A percentile compares a stretch with the other conserved stretches of the same genome.
These are phyloP conservation scores for Toxicodendron radicans DNA, from an alignment of 345 rosid genomes.

Conservation along the genomic window DNA sequence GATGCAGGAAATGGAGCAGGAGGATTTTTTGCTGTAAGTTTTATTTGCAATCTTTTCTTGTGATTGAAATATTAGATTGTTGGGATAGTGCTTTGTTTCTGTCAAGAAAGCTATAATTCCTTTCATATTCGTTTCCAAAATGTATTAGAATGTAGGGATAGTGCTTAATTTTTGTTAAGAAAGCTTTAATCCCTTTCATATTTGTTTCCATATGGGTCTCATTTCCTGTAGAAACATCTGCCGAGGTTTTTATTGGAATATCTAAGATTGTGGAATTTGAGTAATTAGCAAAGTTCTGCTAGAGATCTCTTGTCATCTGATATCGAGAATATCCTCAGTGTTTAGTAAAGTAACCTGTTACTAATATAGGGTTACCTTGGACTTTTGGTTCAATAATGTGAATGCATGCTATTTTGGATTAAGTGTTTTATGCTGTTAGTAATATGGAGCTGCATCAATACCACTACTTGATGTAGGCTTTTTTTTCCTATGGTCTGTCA, in stretches of 20 bases:
- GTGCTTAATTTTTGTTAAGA: background rate
- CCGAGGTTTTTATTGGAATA: background rate
- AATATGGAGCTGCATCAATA: background rate
- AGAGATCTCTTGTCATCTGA: background rate
- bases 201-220: background rate
- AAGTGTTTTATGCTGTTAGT: background rate
- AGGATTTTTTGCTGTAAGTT: slow-evolving; percentile 94
- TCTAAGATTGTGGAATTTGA: background rate
- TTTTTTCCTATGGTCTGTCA: slow-evolving; percentile 33
- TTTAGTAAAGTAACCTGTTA: background rate
- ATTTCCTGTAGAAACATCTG: too few relatives aligned
- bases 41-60: slow-evolving; percentile 11
- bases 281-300: background rate
- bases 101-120: background rate
- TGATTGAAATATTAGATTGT: slow-evolving; percentile 1
- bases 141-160: background rate
- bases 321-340: background rate
- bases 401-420: background rate
- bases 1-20: slow-evolving; percentile 99
- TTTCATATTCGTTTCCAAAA: background rate
- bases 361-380: background rate
- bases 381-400: slow-evolving; percentile 3
- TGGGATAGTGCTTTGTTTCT: background rate
- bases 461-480: slow-evolving; percentile 2
- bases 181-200: background rate